Evolutionary conservation across 1,284 basidiomycete species (phyloP), one percentile per base, ranked within the genome.

Genomic region (Pterulicium gracile): DNA sequence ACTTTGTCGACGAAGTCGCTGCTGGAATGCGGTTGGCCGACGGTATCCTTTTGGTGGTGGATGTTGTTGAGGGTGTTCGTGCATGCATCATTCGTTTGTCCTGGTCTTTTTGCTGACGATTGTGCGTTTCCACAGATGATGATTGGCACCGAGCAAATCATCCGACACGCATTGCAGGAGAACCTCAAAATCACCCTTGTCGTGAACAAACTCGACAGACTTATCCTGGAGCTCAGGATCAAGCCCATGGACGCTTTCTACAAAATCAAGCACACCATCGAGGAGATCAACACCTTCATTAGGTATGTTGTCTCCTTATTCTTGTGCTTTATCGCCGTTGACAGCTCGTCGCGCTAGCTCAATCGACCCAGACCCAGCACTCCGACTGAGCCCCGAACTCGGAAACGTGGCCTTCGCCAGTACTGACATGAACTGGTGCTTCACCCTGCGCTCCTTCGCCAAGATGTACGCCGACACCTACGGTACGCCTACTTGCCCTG

Each of bases 401-500:
- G 96, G 95, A 39, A 99, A 98, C 57, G 94, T 99, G 42, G 91
- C 93, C 0, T 99, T 98, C 58, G 95, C 94, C 20, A 94, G 90
- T 54, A 87, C 95, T 0, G 89, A 96, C 60, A 95, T 95, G 88
- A 85, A 82, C 44, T 99, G 93, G 89, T 95, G 90, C 62, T 98
- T 98, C 62, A 98, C 96, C 3, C 71, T 98, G 44, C 74, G 78
- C 36, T 94, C 92, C 12, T 98, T 98, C 61, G 93, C 96, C 7
- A 79, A 89, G 65, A 88, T 98, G 83, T 99, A 98, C 61, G 85
- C 92, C 4, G 88, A 97, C 57, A 88, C 88, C 5, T 96, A 83
- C 57, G 88, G 89, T 77, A 61, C 47, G 42, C 15, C 17, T 22
- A 27, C 27, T 32, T 49, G 27, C 17, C 24, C n/a, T n/a, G n/a